phyloP scores from a whole-genome alignment of 78 protist genomes.

The Chrysochromulina parva region DNA sequence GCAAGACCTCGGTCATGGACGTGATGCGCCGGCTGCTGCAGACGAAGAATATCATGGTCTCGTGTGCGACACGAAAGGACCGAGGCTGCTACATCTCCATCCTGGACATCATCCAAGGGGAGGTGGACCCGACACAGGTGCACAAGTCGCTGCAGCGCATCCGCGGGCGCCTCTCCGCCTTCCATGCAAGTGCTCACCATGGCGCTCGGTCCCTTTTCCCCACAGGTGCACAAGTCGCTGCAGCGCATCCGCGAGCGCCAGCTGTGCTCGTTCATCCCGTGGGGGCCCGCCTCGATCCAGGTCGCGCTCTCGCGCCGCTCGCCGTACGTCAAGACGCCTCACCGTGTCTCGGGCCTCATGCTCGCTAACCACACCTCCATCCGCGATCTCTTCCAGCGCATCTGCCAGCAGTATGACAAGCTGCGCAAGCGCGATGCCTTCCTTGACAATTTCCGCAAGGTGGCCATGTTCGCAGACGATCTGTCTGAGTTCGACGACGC shows the following conservation, averaged over 20 bases:
- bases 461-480: slow-evolving; percentile 62
- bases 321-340: slow-evolving; percentile 85
- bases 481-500: slow-evolving; percentile 91
- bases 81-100: slow-evolving; percentile 92
- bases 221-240: slow-evolving; percentile 96
- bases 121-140: slow-evolving; percentile 97
- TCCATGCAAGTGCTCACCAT: no score
- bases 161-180: no score
- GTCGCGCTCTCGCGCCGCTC: slow-evolving; percentile 82
- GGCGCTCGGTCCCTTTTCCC: no score
- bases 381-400: slow-evolving; percentile 57
- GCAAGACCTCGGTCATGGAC: slow-evolving; percentile 97
- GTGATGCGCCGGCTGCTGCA: slow-evolving; percentile 96
- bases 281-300: slow-evolving; percentile 98
- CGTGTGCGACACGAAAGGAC: slow-evolving; percentile 58
- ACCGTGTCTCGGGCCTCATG: slow-evolving; percentile 98
- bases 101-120: slow-evolving; percentile 98
- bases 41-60: slow-evolving; percentile 93
- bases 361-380: slow-evolving; percentile 98
- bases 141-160: slow-evolving; percentile 95
- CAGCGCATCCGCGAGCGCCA: slow-evolving; percentile 92
- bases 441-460: slow-evolving; percentile 59
- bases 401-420: slow-evolving; percentile 76
- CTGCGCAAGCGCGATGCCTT: slow-evolving; percentile 62
- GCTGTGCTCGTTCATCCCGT: slow-evolving; percentile 94